These are phyloP conservation scores for Lasiodiplodia sp. DNA, from an alignment of 2,329 filamentous ascomycete species.

Conservation along the genomic window DNA sequence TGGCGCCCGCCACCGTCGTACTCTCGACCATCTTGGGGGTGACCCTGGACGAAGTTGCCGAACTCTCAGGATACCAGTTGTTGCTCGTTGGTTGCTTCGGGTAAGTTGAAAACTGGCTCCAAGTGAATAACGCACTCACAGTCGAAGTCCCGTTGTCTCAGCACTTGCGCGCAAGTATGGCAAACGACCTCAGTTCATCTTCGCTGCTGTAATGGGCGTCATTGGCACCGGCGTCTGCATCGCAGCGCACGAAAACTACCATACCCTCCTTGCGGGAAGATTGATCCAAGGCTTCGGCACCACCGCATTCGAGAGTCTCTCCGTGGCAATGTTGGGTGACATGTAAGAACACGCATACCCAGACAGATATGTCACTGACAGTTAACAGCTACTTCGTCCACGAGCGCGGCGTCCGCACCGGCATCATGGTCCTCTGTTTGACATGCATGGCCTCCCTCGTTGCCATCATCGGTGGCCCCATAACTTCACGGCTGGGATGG, in stretches of 20 bases:
- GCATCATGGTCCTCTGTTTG: constrained; percentile 42
- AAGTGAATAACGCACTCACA: background rate
- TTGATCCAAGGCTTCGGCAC: constrained; percentile 44
- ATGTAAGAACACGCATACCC: constrained; percentile 33
- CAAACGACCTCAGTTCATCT: constrained; percentile 45
- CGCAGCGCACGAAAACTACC: constrained; percentile 41
- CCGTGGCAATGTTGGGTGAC: constrained; percentile 44
- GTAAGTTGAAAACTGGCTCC: constrained; percentile 22
- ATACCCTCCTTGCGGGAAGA: constrained; percentile 44
- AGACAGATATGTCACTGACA: background rate
- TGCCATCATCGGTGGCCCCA: constrained; percentile 40
- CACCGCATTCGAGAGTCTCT: constrained; percentile 45
- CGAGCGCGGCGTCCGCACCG: constrained; percentile 41
- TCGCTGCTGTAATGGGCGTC: constrained; percentile 41
- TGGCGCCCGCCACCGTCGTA: constrained; percentile 37
- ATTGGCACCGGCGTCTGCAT: constrained; percentile 44
- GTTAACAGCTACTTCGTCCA: constrained; percentile 40
- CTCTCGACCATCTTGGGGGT: constrained; percentile 36
- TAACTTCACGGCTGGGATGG: constrained; percentile 41
- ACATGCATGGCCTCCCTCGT: constrained; percentile 42
- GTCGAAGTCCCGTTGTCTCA: constrained; percentile 39
- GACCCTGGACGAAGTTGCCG: constrained; percentile 37
- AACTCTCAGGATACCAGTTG: constrained; percentile 38
- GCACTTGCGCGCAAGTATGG: constrained; percentile 47
- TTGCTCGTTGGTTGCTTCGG: constrained; percentile 38